Evolutionary conservation across 805 yeast species (phyloP), one percentile per base, ranked within the genome.

Genomic region (Lipomyces yamadae): DNA sequence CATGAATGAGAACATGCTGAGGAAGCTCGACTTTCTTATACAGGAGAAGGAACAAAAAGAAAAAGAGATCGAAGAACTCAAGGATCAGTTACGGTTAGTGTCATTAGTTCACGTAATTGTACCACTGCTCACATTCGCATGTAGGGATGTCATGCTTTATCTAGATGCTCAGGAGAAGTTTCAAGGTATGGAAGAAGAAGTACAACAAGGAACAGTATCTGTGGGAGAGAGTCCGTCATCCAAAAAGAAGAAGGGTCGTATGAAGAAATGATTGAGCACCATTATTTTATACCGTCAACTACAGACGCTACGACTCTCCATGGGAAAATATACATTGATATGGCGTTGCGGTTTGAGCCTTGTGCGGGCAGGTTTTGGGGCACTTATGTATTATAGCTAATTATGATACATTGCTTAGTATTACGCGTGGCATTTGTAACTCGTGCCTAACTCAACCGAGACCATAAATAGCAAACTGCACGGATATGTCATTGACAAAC

Each of bases 121-220:
- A 24, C 10, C 13, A 8, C 0, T 13, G 24, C 34, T 54, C 18
- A 63, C 33, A 2, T 15, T 34, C n/a, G 75, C 82, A 56, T 91
- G 88, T 2, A 84, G 82, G 35, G 97, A 92, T 75, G 76, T 92
- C 62, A 90, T 92, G 97, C 89, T 91, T 69, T 91, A 81, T 73
- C 77, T 92, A 52, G 94, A 89, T 66, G 83, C 90, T 0, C 90
- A 85, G 74, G 89, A 87, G 64, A 90, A 88, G 77, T 84, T 91
- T 73, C 85, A 86, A 72, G 85, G 86, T 73, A 90, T 91, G 30
- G 83, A 87, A 2, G 89, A 88, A 11, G 94, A 88, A 45, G 88
- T 89, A 15, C 85, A 81, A 71, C 88, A 91, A 69, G 97, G 97
- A 0, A 84, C 86, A 2, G 78, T 90, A 0, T 79, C 88, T 0